Percentiles rank a stretch among this genome's conserved stretches.
phyloP scores from a whole-genome alignment of 441 rosid species.

The Corymbia calophylla region DNA sequence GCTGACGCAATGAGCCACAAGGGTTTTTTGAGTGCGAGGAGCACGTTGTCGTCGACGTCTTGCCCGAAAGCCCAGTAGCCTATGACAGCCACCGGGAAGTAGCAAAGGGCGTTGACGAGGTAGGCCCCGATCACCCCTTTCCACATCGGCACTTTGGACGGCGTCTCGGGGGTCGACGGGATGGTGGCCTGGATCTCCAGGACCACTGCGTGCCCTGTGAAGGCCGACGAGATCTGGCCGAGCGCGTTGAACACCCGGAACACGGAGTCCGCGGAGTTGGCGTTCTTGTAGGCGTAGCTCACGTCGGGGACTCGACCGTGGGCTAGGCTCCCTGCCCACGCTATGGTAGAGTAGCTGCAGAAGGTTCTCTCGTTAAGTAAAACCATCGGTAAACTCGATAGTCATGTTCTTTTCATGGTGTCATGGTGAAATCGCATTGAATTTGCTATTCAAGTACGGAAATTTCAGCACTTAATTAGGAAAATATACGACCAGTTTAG shows the following conservation, averaged over 20 bases:
- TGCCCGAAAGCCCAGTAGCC: constrained; percentile 92
- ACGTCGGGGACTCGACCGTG: constrained; percentile 57
- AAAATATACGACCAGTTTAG: neutral
- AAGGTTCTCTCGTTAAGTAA: neutral
- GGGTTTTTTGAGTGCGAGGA: constrained; percentile 51
- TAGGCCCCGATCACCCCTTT: constrained; percentile 78
- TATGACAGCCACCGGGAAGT: constrained; percentile 78
- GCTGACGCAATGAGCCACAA: constrained; percentile 91
- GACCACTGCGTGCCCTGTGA: constrained; percentile 83
- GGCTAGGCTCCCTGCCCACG: constrained; percentile 69
- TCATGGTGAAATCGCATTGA: neutral
- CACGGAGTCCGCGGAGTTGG: constrained; percentile 39
- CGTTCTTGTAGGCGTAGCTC: constrained; percentile 57
- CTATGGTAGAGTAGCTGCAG: constrained; percentile 83
- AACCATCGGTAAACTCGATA: neutral
- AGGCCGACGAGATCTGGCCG: constrained; percentile 81
- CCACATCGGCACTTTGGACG: constrained; percentile 85
- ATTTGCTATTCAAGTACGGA: neutral
- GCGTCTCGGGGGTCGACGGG: constrained; percentile 75
- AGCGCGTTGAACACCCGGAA: constrained; percentile 74
- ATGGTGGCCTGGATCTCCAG: constrained; percentile 93
- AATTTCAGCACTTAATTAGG: neutral
- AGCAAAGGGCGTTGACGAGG: constrained; percentile 79
- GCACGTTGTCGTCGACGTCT: constrained; percentile 81
- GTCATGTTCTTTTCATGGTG: neutral